Conservation (phyloP, 306 rosid genomes). For the Parietaria judaica region DNA sequence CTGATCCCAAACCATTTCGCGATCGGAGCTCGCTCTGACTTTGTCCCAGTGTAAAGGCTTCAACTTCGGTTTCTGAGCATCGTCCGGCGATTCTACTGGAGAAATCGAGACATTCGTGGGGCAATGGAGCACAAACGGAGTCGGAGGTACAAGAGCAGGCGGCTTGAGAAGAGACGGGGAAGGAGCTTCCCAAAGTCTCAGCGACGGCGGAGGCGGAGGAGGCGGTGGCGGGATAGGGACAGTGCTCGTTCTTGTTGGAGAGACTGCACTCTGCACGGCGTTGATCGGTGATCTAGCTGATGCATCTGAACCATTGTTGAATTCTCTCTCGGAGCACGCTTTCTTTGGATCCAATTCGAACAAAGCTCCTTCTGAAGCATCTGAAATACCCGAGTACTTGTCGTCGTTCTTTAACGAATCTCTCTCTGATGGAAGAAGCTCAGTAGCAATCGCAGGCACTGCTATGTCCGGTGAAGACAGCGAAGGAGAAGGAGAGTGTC, state of each 20-base stretch:
- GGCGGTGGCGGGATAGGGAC: conserved; percentile 26
- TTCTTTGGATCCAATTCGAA: conserved; percentile 16
- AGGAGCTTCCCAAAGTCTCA: conserved; percentile 18
- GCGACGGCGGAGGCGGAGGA: conserved; percentile 21
- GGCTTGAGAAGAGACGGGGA: conserved; percentile 21
- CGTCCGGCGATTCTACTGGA: conserved; percentile 65
- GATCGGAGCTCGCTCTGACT: conserved; percentile 93
- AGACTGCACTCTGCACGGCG: conserved; percentile 7
- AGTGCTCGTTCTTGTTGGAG: conserved; percentile 11
- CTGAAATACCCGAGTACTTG: conserved; percentile 13
- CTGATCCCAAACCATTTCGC: conserved; percentile 99
- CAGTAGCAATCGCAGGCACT: conserved; percentile 4
- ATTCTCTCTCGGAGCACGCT: conserved; percentile 26
- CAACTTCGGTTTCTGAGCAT: conserved; percentile 59
- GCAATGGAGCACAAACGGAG: conserved; percentile 32
- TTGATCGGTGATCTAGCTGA: conserved; percentile 12
- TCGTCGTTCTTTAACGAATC: conserved; percentile 7
- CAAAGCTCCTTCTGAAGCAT: conserved; percentile 12
- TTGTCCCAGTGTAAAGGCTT: conserved; percentile 98
- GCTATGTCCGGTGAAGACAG: conserved; percentile 10
- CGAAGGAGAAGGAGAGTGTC: conserved; percentile 22
- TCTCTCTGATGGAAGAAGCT: conserved; percentile 8
- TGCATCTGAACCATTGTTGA: conserved; percentile 20
- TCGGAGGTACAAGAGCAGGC: conserved; percentile 36
- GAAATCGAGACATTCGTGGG: conserved; percentile 28